Evolutionary conservation across 2,329 filamentous ascomycete genomes (phyloP).

Genomic region (Magnaporthiopsis rhizophila): DNA sequence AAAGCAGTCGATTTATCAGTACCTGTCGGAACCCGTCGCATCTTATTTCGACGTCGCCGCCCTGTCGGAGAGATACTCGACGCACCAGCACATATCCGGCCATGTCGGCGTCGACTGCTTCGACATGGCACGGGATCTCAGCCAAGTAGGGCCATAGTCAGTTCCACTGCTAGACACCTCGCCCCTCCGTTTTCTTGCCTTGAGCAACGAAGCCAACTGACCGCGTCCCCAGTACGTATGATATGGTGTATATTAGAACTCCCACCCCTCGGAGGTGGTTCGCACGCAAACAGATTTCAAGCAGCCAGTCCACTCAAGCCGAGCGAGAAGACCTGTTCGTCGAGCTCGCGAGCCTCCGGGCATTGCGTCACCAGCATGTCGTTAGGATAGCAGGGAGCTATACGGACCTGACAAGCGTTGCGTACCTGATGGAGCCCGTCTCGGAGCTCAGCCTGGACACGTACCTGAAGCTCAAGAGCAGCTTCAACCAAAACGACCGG

Average conservation of each 20-base stretch:
- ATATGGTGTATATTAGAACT: background rate
- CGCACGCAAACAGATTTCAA: background rate
- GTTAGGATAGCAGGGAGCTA: conserved; percentile 4
- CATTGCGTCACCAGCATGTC: conserved; percentile 1
- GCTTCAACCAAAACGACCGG: background rate
- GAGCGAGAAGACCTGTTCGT: background rate
- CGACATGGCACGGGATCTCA: background rate
- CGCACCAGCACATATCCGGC: background rate
- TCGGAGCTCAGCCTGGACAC: conserved; percentile 1
- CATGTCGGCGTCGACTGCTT: background rate
- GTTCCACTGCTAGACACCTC: background rate
- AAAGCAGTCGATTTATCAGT: background rate
- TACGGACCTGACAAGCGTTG: background rate
- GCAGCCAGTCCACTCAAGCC: background rate
- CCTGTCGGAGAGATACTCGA: background rate
- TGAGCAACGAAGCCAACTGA: background rate
- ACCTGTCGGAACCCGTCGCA: background rate
- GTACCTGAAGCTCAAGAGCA: background rate
- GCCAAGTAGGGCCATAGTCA: background rate
- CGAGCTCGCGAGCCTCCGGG: background rate
- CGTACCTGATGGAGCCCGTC: conserved; percentile 7
- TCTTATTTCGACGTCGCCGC: background rate
- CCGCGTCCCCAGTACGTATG: background rate
- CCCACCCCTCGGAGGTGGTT: background rate
- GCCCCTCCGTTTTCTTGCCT: background rate